Conservation (phyloP, 1,284 basidiomycete species). For the Tilletia indica region DNA sequence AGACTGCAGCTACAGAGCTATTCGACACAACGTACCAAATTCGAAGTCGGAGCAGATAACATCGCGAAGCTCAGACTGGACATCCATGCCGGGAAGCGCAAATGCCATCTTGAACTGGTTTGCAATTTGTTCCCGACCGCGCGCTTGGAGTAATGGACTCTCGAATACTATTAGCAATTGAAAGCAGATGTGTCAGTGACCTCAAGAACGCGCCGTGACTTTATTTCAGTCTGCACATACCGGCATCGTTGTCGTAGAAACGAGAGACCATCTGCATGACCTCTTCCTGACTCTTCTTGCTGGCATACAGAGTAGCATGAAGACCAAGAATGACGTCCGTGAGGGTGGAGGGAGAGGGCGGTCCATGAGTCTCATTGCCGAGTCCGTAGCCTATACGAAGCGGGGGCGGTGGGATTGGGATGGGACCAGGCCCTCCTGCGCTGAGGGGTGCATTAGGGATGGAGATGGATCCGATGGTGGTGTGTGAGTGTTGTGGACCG, state of each 20-base stretch:
- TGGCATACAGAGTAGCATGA: slow-evolving; percentile 52
- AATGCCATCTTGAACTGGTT: slow-evolving; percentile 56
- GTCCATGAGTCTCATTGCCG: slow-evolving; percentile 25
- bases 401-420: slow-evolving; percentile 5
- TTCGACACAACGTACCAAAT: slow-evolving; percentile 26
- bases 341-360: slow-evolving; percentile 53
- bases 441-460: not conserved
- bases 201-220: not conserved
- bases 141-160: slow-evolving; percentile 49
- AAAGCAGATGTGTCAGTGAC: not conserved
- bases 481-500: not conserved
- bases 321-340: slow-evolving; percentile 54
- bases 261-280: slow-evolving; percentile 49
- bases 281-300: slow-evolving; percentile 49
- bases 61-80: slow-evolving; percentile 52
- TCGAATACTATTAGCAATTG: slow-evolving; percentile 36
- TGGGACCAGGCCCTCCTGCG: not conserved
- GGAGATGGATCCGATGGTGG: slow-evolving; percentile 14
- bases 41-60: slow-evolving; percentile 56
- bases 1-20: no score
- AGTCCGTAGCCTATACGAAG: slow-evolving; percentile 1
- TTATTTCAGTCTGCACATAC: not conserved
- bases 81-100: slow-evolving; percentile 51
- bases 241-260: slow-evolving; percentile 50
- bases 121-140: slow-evolving; percentile 50